Percentiles rank a stretch among this genome's conserved stretches.
Evolutionary conservation across 495 filamentous ascomycete genomes (phyloP).

Genomic region (Cercophora sp.): DNA sequence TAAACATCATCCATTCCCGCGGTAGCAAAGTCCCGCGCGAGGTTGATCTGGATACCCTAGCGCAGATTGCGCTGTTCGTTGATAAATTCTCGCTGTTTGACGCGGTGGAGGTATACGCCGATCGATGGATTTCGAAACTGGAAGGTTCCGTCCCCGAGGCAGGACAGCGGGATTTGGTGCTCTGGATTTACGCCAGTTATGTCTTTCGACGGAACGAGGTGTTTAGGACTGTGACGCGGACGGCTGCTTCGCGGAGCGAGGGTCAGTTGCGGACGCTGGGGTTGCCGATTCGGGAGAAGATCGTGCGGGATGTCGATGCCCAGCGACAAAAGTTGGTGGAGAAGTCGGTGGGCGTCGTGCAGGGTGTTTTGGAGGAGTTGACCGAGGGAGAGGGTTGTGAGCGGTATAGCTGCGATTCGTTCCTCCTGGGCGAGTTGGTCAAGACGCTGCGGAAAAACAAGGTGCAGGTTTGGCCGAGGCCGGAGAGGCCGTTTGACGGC

Average conservation of each 20-base stretch:
- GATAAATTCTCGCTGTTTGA: constrained; percentile 50
- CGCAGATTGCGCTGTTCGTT: constrained; percentile 46
- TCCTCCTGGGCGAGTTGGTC: constrained; percentile 28
- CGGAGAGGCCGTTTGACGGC: constrained; percentile 18
- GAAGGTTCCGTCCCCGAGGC: constrained; percentile 6
- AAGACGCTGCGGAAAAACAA: constrained; percentile 18
- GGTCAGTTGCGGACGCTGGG: constrained; percentile 20
- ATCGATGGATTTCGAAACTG: constrained; percentile 40
- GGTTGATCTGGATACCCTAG: constrained; percentile 43
- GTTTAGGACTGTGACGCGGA: constrained; percentile 21
- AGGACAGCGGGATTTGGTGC: constrained; percentile 17
- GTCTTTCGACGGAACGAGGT: constrained; percentile 25
- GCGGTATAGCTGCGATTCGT: constrained; percentile 22
- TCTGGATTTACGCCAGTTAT: constrained; percentile 27
- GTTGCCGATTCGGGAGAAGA: constrained; percentile 27
- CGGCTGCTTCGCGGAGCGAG: constrained; percentile 10
- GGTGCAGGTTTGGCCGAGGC: constrained; percentile 17
- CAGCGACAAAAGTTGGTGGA: constrained; percentile 19
- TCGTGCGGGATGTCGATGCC: constrained; percentile 28
- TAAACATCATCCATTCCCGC: constrained; percentile 50
- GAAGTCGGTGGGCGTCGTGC: constrained; percentile 14
- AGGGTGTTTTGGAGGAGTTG: constrained; percentile 17
- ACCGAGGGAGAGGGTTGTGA: constrained; percentile 7
- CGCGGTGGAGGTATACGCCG: constrained; percentile 36
- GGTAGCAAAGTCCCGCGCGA: constrained; percentile 37